Percentiles rank a stretch among this genome's conserved stretches.
These are phyloP conservation scores for Cytospora leucostoma DNA, from an alignment of 2,329 filamentous ascomycete genomes.

Conservation along the genomic window DNA sequence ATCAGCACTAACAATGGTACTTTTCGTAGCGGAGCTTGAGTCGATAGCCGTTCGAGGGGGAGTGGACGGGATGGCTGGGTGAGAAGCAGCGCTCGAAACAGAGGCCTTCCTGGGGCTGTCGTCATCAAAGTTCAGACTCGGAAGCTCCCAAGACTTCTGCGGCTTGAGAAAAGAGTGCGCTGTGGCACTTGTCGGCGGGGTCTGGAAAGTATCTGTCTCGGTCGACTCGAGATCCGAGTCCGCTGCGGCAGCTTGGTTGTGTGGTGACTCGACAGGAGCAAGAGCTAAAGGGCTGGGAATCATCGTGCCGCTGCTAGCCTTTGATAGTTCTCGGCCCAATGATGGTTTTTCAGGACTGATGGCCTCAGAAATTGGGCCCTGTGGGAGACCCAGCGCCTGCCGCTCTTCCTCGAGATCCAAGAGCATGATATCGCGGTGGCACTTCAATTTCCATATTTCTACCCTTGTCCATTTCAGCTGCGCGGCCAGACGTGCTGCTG, in stretches of 20 bases:
- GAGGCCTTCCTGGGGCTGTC: constrained; percentile 44
- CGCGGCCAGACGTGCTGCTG: constrained; percentile 80
- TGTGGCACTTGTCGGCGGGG: constrained; percentile 47
- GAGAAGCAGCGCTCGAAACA: constrained; percentile 45
- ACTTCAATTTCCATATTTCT: constrained; percentile 89
- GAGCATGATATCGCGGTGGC: constrained; percentile 83
- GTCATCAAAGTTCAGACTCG: constrained; percentile 39
- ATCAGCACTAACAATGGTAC: constrained; percentile 35
- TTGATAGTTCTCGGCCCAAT: constrained; percentile 37
- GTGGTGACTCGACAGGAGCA: constrained; percentile 35
- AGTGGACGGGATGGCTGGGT: constrained; percentile 37
- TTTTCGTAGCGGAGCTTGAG: constrained; percentile 37
- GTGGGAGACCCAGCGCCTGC: constrained; percentile 41
- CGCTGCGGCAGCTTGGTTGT: constrained; percentile 36
- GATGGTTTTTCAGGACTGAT: constrained; percentile 27
- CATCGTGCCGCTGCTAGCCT: constrained; percentile 38
- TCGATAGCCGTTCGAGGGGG: constrained; percentile 37
- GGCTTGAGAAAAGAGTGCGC: constrained; percentile 42
- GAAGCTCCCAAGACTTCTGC: constrained; percentile 48
- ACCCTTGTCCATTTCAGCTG: constrained; percentile 93
- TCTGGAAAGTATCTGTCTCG: constrained; percentile 50
- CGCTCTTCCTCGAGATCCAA: constrained; percentile 84
- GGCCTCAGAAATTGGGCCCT: constrained; percentile 30
- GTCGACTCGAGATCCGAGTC: constrained; percentile 42
- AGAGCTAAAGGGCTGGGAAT: constrained; percentile 41